Conservation (phyloP, 139 green algal genomes). For the Volvox reticuliferus region DNA sequence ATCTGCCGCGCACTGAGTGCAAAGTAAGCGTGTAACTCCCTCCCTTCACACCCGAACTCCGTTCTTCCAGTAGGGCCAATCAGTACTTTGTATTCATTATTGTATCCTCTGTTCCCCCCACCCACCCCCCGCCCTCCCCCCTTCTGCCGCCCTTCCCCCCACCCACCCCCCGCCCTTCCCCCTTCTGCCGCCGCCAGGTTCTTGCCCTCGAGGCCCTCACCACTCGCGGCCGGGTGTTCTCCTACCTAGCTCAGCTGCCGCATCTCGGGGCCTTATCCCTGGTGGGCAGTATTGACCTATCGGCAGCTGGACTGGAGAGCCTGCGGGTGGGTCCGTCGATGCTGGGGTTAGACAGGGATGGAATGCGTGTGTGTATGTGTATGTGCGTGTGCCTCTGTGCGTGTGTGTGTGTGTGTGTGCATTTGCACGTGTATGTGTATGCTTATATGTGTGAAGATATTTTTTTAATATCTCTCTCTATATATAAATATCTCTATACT, state of each 20-base stretch:
- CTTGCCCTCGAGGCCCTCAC: conserved; percentile 8
- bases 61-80: no score
- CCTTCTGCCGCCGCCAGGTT: neutral
- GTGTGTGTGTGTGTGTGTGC: no score
- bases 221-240: conserved; percentile 25
- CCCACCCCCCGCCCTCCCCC: no score
- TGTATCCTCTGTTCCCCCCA: no score
- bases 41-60: neutral
- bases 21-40: neutral
- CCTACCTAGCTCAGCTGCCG: conserved; percentile 9
- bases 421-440: neutral
- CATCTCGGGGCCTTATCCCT: neutral
- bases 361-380: neutral
- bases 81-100: no score
- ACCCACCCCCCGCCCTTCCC: no score
- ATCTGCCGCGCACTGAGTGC: neutral
- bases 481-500: no score
- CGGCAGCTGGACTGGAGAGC: neutral
- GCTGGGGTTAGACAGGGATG: neutral
- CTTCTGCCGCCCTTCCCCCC: neutral
- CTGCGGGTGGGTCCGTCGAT: neutral
- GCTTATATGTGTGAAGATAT: no score
- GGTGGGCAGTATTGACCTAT: conserved; percentile 13
- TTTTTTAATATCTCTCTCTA: no score
- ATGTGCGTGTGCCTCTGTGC: no score